Percentiles rank a stretch among this genome's conserved stretches.
Evolutionary conservation across 2,329 filamentous ascomycete species (phyloP).

Genomic region (Xylaria digitata): DNA sequence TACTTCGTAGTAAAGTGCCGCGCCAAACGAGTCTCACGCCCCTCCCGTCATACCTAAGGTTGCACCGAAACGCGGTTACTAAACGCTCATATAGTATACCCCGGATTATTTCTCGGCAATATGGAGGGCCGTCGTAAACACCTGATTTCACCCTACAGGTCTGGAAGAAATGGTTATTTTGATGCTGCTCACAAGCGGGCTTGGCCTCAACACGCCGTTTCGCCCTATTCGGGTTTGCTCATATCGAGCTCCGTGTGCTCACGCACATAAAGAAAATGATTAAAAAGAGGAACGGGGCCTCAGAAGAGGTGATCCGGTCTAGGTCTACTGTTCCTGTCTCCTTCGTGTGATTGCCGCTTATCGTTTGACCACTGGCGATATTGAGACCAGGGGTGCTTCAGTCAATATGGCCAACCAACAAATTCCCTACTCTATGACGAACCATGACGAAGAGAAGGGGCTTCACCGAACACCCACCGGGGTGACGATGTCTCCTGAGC

Average conservation of each 20-base stretch:
- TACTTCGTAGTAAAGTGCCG: constrained; percentile 26
- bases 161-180: constrained; percentile 38
- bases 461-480: constrained; percentile 50
- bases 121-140: constrained; percentile 25
- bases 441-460: constrained; percentile 52
- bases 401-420: constrained; percentile 33
- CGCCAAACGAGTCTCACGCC: constrained; percentile 18
- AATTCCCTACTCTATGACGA: constrained; percentile 29
- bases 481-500: constrained; percentile 55
- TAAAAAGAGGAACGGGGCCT: constrained; percentile 11
- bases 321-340: background rate
- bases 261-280: constrained; percentile 2
- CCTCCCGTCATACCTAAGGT: constrained; percentile 23
- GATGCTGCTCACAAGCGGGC: constrained; percentile 21
- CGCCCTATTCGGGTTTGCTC: constrained; percentile 24
- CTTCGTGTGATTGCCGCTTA: background rate
- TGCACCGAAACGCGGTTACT: constrained; percentile 25
- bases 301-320: background rate
- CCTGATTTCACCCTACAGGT: constrained; percentile 32
- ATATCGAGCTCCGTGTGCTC: constrained; percentile 19
- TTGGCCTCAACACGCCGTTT: constrained; percentile 26
- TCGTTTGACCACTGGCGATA: background rate
- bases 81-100: constrained; percentile 25
- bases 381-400: background rate
- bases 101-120: constrained; percentile 30